Evolutionary conservation across 2,329 filamentous ascomycete genomes (phyloP), one percentile per base, ranked within the genome.

Genomic region (Lecanicillium sp.): DNA sequence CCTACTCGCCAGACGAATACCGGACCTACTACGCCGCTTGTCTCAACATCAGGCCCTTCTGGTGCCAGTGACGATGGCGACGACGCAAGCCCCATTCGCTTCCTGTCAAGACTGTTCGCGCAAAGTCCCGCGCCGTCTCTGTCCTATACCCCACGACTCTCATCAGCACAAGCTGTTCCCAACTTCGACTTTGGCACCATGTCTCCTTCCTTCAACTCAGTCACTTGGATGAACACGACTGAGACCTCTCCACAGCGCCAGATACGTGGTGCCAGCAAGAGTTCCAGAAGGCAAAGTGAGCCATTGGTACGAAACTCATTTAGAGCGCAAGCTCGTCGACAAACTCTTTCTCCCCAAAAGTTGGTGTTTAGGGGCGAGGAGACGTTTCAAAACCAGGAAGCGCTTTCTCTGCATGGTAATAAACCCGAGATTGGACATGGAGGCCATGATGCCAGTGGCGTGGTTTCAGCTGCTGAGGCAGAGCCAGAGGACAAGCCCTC

Each of bases 231-330:
- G 28, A 50, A 51, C 17, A 22, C 49, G 10, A 35, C 42, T 15
- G 40, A 50, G n/a, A 38, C 42, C 2, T 46, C 39, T 2, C 47
- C 52, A 28, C 44, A 49, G 17, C 44, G 45, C 15, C 47, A 51
- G n/a, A 49, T 49, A 17, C 43, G 44, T 38, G 47, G 45, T 18
- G 36, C 48, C 17, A 55, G 48, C 27, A 41, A 47, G 15, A 41
- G 43, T 9, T 48, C 48, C 11, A 57, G 58, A n/a, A 48, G 59
- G 25, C 55, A 49, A 22, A 62, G 59, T 32, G 59, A 62, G 41
- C 59, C 59, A 17, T 46, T 61, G 17, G 33, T 57, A n/a, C 54
- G 53, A 25, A 51, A 46, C 36, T 45, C 39, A 29, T 39, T 50
- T 4, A 47, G 50, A 36, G 41, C 41, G 5, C 49, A 45, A 36